Conservation (phyloP, 2,329 filamentous ascomycete species). For the Lasiodiplodia sp. region DNA sequence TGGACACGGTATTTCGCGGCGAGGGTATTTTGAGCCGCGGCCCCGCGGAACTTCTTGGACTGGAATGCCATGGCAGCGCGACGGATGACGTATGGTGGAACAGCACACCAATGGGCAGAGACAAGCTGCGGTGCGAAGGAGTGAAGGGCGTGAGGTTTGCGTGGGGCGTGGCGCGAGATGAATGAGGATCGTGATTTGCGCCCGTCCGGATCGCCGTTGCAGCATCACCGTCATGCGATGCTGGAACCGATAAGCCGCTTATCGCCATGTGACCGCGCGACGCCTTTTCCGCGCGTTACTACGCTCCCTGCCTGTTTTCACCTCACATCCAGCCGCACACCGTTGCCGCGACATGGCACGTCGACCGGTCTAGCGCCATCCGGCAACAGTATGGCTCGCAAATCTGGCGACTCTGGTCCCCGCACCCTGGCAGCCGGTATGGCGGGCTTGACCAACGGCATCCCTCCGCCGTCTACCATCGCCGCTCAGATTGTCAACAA, state of each 20-base stretch:
- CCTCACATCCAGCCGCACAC: not conserved
- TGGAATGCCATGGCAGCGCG: conserved; percentile 38
- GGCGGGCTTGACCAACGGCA: conserved; percentile 7
- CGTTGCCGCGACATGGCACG: conserved; percentile 15
- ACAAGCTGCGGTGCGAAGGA: not conserved
- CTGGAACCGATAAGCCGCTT: conserved; percentile 2
- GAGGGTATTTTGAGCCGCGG: conserved; percentile 68
- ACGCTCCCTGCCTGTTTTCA: not conserved
- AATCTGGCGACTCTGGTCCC: conserved; percentile 44
- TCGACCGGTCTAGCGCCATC: not conserved
- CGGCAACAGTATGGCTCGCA: conserved; percentile 49
- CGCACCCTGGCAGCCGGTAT: conserved; percentile 33
- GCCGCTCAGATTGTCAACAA: conserved; percentile 88
- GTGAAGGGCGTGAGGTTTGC: not conserved
- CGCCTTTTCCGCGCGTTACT: not conserved
- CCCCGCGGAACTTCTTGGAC: conserved; percentile 43
- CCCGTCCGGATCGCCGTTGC: conserved; percentile 22
- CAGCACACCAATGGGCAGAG: too few species aligned
- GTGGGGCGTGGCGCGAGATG: conserved; percentile 6
- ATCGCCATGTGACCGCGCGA: conserved; percentile 26
- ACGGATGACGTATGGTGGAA: too few species aligned
- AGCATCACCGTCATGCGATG: not conserved
- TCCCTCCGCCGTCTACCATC: conserved; percentile 76
- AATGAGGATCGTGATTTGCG: not conserved
- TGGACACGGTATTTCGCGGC: conserved; percentile 78